Conservation (phyloP, 352 stramenopile species). For the Pythium guiyangense region DNA sequence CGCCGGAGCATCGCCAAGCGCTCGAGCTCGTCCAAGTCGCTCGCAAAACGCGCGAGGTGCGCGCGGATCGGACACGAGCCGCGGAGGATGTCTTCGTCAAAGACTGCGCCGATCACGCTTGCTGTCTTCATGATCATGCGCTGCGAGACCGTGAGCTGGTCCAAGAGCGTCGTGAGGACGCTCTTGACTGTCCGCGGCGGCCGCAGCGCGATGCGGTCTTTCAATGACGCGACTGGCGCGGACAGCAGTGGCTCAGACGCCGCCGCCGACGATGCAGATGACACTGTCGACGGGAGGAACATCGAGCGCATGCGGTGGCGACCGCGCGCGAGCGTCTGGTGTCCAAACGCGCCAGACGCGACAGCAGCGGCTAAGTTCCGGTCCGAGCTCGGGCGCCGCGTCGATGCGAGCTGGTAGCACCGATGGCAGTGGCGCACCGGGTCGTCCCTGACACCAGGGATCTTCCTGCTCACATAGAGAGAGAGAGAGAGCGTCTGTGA, state of each 20-base stretch:
- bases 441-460: conserved; percentile 51
- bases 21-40: conserved; percentile 73
- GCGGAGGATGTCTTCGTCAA: conserved; percentile 73
- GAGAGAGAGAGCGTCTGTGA: background rate
- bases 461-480: conserved; percentile 32
- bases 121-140: conserved; percentile 87
- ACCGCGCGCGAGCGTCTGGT: conserved; percentile 17
- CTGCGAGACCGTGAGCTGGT: conserved; percentile 80
- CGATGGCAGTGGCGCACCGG: conserved; percentile 65
- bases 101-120: conserved; percentile 68
- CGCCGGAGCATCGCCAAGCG: conserved; percentile 72
- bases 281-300: conserved; percentile 37
- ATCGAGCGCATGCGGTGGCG: conserved; percentile 58
- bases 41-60: conserved; percentile 55
- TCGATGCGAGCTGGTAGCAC: conserved; percentile 79
- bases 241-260: conserved; percentile 8
- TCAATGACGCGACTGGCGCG: conserved; percentile 32
- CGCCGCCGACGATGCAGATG: conserved; percentile 14
- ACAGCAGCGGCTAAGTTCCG: conserved; percentile 28
- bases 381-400: conserved; percentile 53
- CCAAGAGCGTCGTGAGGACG: conserved; percentile 76
- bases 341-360: conserved; percentile 18
- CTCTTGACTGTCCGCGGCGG: conserved; percentile 80
- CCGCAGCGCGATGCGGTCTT: conserved; percentile 61
- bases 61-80: conserved; percentile 66